Evolutionary conservation across 306 rosid species (phyloP).

Genomic region (Dalbergia cochinchinensis): DNA sequence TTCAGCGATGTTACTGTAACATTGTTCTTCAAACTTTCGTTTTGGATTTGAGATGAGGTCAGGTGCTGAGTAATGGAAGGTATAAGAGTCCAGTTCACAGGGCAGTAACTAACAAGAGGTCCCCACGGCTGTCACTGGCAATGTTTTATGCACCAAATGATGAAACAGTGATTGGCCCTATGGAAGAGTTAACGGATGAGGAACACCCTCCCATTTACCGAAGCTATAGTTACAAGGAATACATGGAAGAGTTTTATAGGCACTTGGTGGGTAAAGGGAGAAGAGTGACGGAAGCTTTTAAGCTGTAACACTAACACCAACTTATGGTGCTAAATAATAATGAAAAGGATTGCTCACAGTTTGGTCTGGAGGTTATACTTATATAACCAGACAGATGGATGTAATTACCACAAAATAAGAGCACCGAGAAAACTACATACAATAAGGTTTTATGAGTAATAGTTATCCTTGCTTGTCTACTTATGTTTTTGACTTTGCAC

Average conservation of each 20-base stretch:
- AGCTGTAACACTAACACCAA: neutral
- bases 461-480: too few species aligned
- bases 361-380: too few species aligned
- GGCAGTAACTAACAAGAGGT: slow-evolving; percentile 48
- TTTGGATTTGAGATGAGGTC: neutral
- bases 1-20: neutral
- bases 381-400: too few species aligned
- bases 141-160: slow-evolving; percentile 57
- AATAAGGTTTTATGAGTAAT: too few species aligned
- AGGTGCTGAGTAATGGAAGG: slow-evolving; percentile 57
- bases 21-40: neutral
- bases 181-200: slow-evolving; percentile 51
- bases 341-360: neutral
- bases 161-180: slow-evolving; percentile 46
- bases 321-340: neutral
- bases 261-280: slow-evolving; percentile 54
- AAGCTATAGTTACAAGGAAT: slow-evolving; percentile 40
- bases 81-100: slow-evolving; percentile 57
- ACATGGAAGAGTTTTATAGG: slow-evolving; percentile 39
- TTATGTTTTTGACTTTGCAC: too few species aligned
- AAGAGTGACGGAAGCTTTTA: slow-evolving; percentile 52
- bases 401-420: too few species aligned
- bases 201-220: slow-evolving; percentile 46
- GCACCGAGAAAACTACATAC: too few species aligned
- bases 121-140: slow-evolving; percentile 43